Conservation (phyloP, 2,329 filamentous ascomycete genomes). For the Blastomyces emzantsi region DNA sequence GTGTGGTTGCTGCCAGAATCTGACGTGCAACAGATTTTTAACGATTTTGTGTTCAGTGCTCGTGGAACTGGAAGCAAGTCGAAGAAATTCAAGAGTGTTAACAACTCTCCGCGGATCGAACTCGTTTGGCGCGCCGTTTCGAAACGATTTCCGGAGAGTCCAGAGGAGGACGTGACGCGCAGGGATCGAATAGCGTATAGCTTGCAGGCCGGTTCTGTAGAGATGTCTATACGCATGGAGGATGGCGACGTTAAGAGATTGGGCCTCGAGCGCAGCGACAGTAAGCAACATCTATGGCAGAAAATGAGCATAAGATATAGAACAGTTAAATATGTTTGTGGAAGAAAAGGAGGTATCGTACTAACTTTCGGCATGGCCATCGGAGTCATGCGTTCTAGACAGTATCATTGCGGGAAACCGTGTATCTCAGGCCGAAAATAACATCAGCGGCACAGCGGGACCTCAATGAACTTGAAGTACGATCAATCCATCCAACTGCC, state of each 20-base stretch:
- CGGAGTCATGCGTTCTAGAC: background rate
- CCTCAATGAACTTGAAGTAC: no score
- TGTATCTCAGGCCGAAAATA: background rate
- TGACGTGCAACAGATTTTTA: slow-evolving; percentile 36
- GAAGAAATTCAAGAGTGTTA: slow-evolving; percentile 41
- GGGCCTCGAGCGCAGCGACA: slow-evolving; percentile 14
- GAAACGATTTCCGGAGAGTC: slow-evolving; percentile 36
- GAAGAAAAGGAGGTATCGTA: background rate
- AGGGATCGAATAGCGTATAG: slow-evolving; percentile 50
- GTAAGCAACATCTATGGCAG: slow-evolving; percentile 13
- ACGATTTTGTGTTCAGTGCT: slow-evolving; percentile 42
- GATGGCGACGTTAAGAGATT: slow-evolving; percentile 26
- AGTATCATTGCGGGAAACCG: background rate
- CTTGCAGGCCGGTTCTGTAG: slow-evolving; percentile 45
- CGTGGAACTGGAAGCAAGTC: slow-evolving; percentile 30
- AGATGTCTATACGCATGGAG: slow-evolving; percentile 50
- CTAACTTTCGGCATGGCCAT: background rate
- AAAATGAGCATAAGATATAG: background rate
- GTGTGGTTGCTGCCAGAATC: slow-evolving; percentile 35
- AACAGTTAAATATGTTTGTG: background rate
- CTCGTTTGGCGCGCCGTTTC: slow-evolving; percentile 27
- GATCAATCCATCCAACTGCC: background rate
- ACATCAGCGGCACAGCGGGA: background rate
- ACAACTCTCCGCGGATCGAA: slow-evolving; percentile 34
- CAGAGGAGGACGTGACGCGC: slow-evolving; percentile 46